Conservation (phyloP, 1,284 basidiomycete genomes). For the Rhodotorula sp. region DNA sequence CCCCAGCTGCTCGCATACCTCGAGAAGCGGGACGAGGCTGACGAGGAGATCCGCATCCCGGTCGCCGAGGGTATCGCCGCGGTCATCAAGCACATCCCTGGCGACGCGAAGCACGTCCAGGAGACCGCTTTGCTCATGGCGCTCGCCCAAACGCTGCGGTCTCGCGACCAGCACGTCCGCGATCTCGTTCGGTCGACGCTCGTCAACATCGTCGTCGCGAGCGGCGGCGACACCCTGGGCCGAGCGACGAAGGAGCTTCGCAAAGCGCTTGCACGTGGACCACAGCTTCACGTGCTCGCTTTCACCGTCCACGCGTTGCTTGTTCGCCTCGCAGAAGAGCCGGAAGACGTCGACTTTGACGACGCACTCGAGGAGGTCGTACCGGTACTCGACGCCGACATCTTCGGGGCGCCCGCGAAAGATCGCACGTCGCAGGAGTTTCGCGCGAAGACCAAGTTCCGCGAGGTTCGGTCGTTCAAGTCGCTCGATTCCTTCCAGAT, state of each 20-base stretch:
- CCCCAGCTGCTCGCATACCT: constrained; percentile 74
- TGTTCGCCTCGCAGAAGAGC: constrained; percentile 65
- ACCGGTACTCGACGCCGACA: constrained; percentile 82
- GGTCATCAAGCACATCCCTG: constrained; percentile 78
- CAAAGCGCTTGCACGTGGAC: constrained; percentile 79
- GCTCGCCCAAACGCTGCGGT: constrained; percentile 82
- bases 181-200: constrained; percentile 84
- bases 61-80: constrained; percentile 84
- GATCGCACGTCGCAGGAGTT: constrained; percentile 87
- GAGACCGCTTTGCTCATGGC: constrained; percentile 77
- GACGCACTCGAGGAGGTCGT: constrained; percentile 74
- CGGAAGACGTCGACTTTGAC: constrained; percentile 66
- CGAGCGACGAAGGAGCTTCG: constrained; percentile 77
- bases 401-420: constrained; percentile 91
- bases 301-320: constrained; percentile 81
- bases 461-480: constrained; percentile 77
- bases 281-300: constrained; percentile 90
- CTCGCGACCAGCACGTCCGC: constrained; percentile 89
- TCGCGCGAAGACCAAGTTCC: constrained; percentile 77
- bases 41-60: constrained; percentile 78
- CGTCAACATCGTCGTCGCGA: constrained; percentile 71
- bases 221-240: constrained; percentile 74
- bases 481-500: constrained; percentile 82
- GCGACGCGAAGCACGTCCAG: constrained; percentile 66
- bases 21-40: constrained; percentile 71